Percentiles rank a stretch among this genome's conserved stretches.
These are phyloP conservation scores for Tricholoma sp. DNA, from an alignment of 768 basidiomycete genomes.

Conservation along the genomic window DNA sequence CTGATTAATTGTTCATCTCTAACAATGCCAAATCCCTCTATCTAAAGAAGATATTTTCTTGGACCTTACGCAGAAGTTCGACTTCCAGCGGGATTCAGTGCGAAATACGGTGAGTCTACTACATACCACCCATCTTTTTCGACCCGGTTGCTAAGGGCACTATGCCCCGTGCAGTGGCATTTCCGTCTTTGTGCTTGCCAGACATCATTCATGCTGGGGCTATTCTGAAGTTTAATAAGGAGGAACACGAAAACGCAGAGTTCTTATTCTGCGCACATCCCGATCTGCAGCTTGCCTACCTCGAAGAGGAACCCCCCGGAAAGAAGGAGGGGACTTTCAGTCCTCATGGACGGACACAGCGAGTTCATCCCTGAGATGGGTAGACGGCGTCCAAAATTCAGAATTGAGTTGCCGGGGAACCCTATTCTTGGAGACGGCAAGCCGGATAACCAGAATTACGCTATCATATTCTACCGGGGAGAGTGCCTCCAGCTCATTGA, in stretches of 20 bases:
- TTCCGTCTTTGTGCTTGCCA: no score
- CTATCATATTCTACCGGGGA: conserved; percentile 98
- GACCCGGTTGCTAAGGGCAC: no score
- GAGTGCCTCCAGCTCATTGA: conserved; percentile 99
- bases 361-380: conserved; percentile 93
- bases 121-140: no score
- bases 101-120: no score
- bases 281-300: conserved; percentile 96
- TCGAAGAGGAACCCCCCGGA: conserved; percentile 91
- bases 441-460: conserved; percentile 99
- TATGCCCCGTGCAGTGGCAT: no score
- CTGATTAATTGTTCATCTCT: no score
- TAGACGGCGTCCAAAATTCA: conserved; percentile 91
- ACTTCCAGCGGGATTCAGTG: no score
- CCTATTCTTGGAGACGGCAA: conserved; percentile 99
- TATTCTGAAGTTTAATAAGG: conserved; percentile 99
- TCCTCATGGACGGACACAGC: conserved; percentile 96
- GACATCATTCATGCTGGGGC: no score
- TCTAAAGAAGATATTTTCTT: no score
- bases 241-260: conserved; percentile 98
- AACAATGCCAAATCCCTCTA: no score
- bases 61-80: no score
- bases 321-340: conserved; percentile 95
- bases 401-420: conserved; percentile 97
- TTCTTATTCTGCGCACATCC: conserved; percentile 97